Evolutionary conservation across 2,329 filamentous ascomycete species (phyloP).

Genomic region (Trematosphaeria pertusa): DNA sequence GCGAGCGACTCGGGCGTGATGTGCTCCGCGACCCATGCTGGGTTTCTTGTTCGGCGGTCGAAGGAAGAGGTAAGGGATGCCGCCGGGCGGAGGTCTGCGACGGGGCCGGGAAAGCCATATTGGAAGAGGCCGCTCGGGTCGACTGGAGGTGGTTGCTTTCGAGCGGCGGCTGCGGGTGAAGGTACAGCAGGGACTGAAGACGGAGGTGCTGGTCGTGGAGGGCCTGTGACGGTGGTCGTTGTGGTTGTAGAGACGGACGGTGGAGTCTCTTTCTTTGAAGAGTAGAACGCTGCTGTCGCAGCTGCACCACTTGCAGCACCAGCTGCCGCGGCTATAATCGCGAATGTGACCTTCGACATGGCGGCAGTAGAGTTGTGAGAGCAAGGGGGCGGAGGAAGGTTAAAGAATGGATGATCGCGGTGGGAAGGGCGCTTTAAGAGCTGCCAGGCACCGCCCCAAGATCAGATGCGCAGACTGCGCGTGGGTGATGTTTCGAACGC

Average conservation of each 20-base stretch:
- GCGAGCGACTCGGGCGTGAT: slow-evolving; percentile 88
- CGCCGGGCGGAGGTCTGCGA: slow-evolving; percentile 80
- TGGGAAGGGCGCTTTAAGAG: slow-evolving; percentile 23
- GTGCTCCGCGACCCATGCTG: slow-evolving; percentile 91
- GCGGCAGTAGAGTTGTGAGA: slow-evolving; percentile 13
- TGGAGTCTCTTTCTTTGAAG: slow-evolving; percentile 41
- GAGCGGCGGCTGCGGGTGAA: slow-evolving; percentile 26
- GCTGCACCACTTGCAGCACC: slow-evolving; percentile 58
- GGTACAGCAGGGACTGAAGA: slow-evolving; percentile 35
- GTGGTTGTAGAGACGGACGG: slow-evolving; percentile 43
- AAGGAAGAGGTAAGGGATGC: slow-evolving; percentile 83
- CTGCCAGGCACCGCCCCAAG: slow-evolving; percentile 9
- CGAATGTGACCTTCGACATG: slow-evolving; percentile 61
- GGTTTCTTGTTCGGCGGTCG: slow-evolving; percentile 90
- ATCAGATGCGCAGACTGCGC: slow-evolving; percentile 42
- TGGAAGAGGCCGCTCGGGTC: slow-evolving; percentile 61
- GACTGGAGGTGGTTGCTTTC: slow-evolving; percentile 43
- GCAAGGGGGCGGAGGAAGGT: slow-evolving; percentile 3
- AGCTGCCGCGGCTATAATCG: slow-evolving; percentile 56
- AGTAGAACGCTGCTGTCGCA: slow-evolving; percentile 56
- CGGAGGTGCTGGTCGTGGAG: slow-evolving; percentile 31
- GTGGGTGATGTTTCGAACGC: slow-evolving; percentile 47
- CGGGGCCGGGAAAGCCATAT: slow-evolving; percentile 84
- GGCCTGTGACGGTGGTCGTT: slow-evolving; percentile 40
- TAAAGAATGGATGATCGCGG: background rate